Percentiles rank a stretch among this genome's conserved stretches.
Conservation (phyloP, 202 grass and related monocot genomes). For the Bolboschoenoplectus hybrid region DNA sequence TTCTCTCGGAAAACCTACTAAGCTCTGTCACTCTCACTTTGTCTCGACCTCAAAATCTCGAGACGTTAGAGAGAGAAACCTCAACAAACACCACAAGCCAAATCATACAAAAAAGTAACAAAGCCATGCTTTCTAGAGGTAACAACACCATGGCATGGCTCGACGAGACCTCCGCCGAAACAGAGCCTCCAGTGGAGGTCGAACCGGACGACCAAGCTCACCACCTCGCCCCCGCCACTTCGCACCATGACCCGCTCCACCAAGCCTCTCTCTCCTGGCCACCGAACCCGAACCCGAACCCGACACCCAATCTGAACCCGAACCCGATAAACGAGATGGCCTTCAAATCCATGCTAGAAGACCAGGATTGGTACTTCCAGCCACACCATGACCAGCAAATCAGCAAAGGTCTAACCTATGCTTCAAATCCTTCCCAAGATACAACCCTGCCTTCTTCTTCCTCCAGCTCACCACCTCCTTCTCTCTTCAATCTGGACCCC, state of each 20-base stretch:
- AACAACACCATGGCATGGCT: conserved; percentile 49
- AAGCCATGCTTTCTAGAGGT: conserved; percentile 45
- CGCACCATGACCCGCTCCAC: conserved; percentile 34
- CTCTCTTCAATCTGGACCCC: conserved; percentile 41
- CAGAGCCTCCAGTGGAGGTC: conserved; percentile 18
- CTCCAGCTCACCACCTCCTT: conserved; percentile 31
- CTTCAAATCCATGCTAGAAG: conserved; percentile 57
- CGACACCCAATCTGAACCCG: conserved; percentile 20
- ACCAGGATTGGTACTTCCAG: conserved; percentile 54
- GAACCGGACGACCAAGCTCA: conserved; percentile 8
- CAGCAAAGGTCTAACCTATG: conserved; percentile 38
- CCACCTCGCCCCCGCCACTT: not conserved
- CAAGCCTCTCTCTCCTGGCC: conserved; percentile 42
- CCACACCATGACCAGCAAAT: conserved; percentile 40
- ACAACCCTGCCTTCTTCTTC: conserved; percentile 34
- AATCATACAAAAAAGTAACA: not conserved
- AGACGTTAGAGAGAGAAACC: not conserved
- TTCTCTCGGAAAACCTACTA: not conserved
- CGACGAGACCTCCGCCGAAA: conserved; percentile 37
- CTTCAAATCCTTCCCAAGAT: conserved; percentile 41
- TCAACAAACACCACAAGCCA: not conserved
- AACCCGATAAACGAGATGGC: conserved; percentile 46
- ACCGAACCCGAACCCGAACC: conserved; percentile 16
- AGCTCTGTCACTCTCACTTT: not conserved
- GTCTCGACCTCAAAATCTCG: not conserved